Evolutionary conservation across 192 early-diverging fungal species (phyloP), one percentile per base, ranked within the genome.

Genomic region (Backusella westeae): DNA sequence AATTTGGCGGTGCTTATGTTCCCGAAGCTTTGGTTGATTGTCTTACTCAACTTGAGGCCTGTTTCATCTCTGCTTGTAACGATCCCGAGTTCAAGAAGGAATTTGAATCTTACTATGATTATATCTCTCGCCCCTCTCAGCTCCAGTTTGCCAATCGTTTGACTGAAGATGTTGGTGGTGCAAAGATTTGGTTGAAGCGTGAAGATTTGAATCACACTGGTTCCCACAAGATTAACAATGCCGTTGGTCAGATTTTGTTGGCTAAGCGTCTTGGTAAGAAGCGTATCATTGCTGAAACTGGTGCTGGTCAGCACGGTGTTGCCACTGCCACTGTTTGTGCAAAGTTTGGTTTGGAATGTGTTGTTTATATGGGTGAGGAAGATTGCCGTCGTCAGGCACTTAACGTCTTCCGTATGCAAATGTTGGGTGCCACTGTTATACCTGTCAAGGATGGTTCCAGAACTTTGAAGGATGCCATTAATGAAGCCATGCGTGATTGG

Each of bases 141-240:
- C 85, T 99, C 49, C 94, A 96, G 73, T 85, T 92, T 44, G 98
- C 98, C 49, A 91, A 94, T 73, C 91, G 95, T 15, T 83, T 99
- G 82, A 96, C 97, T 6, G 89, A 84, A 52, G 79, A 88, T 66
- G 82, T 81, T 73, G 86, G 87, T 72, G 98, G 98, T 69, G 97
- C 98, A 21, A 86, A 86, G 36, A 97, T 99, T 85, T 99, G 94
- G 94, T 88, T 99, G 80, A 99, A 99, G 88, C 92, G 98, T 77
- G 98, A 99, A 82, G 98, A 99, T 78, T 87, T 98, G 78, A 98
- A 98, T 86, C 97, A 99, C 84, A 99, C 98, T 42, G 98, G 98
- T 63, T 96, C 96, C 46, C 98, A 99, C 87, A 99, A 98, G 85
- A 95, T 99, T 87, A 99, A 99, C 87, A 99, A 99, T 71, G 97